phyloP scores from a whole-genome alignment of 2,329 filamentous ascomycete species.

The Didymella keratinophila region DNA sequence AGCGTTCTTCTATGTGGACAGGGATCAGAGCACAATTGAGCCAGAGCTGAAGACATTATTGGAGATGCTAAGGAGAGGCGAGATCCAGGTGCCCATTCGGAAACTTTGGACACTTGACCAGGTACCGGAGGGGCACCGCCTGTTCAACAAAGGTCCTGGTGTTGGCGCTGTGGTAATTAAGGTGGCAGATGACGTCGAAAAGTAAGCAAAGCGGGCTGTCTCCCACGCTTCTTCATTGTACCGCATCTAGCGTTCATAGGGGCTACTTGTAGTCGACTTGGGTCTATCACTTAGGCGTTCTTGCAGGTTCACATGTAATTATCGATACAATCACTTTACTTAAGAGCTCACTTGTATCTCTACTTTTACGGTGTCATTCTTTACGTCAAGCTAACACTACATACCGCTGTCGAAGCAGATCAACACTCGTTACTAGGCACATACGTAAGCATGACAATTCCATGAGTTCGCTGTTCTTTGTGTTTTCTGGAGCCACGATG shows the following conservation, averaged over 20 bases:
- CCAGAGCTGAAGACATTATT: constrained; percentile 36
- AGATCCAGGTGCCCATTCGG: constrained; percentile 40
- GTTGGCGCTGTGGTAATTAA: constrained; percentile 40
- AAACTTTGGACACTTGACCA: constrained; percentile 38
- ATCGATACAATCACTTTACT: too few species aligned
- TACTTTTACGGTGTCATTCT: too few species aligned
- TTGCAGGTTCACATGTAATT: too few species aligned
- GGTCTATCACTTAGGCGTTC: too few species aligned
- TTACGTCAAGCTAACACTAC: too few species aligned
- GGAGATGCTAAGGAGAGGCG: constrained; percentile 26
- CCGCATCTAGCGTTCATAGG: background rate
- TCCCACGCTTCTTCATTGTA: too few species aligned
- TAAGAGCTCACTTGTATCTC: too few species aligned
- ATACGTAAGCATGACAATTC: too few species aligned
- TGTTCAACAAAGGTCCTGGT: constrained; percentile 35
- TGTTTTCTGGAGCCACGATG: too few species aligned
- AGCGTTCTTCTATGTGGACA: constrained; percentile 39
- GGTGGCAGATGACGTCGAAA: constrained; percentile 16
- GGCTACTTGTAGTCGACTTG: background rate
- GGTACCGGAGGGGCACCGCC: constrained; percentile 39
- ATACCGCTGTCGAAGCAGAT: too few species aligned
- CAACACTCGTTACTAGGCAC: too few species aligned
- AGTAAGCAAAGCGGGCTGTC: background rate
- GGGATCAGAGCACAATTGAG: constrained; percentile 36
- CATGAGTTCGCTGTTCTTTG: too few species aligned